A percentile compares a stretch with the other conserved stretches of the same genome.
Evolutionary conservation across 148 eudicot species (phyloP).

Genomic region (Limonium bicolor): DNA sequence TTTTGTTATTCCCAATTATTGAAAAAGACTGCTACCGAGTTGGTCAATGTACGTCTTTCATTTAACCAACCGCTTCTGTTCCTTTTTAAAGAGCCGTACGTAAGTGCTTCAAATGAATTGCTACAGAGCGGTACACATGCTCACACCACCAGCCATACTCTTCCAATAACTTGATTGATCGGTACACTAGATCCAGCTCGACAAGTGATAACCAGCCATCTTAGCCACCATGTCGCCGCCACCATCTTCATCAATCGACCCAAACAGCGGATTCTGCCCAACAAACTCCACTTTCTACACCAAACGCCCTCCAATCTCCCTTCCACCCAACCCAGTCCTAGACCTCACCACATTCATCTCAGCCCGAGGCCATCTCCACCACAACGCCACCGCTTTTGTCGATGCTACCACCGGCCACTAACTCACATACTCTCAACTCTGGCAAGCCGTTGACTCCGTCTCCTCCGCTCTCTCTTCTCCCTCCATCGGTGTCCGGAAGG

Average conservation of each 20-base stretch:
- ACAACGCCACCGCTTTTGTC: constrained; percentile 47
- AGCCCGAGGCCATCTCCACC: constrained; percentile 57
- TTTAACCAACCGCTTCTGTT: too few species aligned
- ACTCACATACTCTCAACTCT: constrained; percentile 41
- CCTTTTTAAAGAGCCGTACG: too few species aligned
- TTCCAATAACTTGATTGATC: too few species aligned
- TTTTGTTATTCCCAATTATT: too few species aligned
- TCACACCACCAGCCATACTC: too few species aligned
- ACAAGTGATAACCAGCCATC: too few species aligned
- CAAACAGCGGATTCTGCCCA: constrained; percentile 34
- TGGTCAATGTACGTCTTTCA: too few species aligned
- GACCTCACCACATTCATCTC: constrained; percentile 85
- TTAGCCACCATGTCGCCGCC: background rate
- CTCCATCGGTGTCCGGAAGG: constrained; percentile 35
- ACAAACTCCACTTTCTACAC: constrained; percentile 51
- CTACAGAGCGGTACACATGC: too few species aligned
- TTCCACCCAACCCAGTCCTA: constrained; percentile 32
- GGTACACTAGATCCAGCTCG: too few species aligned
- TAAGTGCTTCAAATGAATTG: too few species aligned
- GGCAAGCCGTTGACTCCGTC: constrained; percentile 54
- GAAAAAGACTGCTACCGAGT: too few species aligned
- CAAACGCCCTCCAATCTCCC: constrained; percentile 49
- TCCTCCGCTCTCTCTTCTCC: constrained; percentile 29
- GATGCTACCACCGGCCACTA: constrained; percentile 52
- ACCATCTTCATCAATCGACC: constrained; percentile 8